Conservation (phyloP, 2,329 filamentous ascomycete species). For the Fusarium drepaniforme region DNA sequence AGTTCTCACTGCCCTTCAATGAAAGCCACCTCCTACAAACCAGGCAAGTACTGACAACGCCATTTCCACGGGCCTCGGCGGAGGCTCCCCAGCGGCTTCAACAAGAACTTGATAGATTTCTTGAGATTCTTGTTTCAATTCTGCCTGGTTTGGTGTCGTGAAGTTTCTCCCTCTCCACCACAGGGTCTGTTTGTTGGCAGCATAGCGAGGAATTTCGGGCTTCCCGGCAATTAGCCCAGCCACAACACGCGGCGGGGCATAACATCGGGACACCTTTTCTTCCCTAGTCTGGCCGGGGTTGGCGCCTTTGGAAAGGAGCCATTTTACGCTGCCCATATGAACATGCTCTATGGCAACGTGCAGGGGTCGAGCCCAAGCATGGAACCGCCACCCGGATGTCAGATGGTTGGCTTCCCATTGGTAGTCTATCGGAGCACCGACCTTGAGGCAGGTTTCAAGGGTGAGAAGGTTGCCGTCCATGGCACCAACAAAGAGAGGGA, state of each 20-base stretch:
- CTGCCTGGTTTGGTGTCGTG: neutral
- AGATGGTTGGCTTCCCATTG: neutral
- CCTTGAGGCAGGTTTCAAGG: neutral
- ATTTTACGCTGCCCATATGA: neutral
- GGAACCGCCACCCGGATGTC: neutral
- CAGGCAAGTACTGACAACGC: neutral
- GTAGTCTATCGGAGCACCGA: neutral
- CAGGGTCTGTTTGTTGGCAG: neutral
- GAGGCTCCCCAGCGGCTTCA: neutral
- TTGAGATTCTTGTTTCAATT: neutral
- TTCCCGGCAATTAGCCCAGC: neutral
- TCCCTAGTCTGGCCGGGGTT: neutral
- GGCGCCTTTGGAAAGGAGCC: neutral
- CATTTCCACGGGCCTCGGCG: neutral
- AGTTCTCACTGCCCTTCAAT: neutral
- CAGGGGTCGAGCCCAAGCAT: neutral
- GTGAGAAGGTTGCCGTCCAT: neutral
- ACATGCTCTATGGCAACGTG: neutral
- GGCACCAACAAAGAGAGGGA: neutral
- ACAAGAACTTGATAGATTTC: neutral
- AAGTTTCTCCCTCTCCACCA: neutral
- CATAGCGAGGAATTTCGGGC: no score
- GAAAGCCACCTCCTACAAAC: neutral
- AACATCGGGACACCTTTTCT: neutral
- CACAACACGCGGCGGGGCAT: neutral